phyloP scores from a whole-genome alignment of 371 early-diverging fungal genomes.

The Actinomortierella ambigua region DNA sequence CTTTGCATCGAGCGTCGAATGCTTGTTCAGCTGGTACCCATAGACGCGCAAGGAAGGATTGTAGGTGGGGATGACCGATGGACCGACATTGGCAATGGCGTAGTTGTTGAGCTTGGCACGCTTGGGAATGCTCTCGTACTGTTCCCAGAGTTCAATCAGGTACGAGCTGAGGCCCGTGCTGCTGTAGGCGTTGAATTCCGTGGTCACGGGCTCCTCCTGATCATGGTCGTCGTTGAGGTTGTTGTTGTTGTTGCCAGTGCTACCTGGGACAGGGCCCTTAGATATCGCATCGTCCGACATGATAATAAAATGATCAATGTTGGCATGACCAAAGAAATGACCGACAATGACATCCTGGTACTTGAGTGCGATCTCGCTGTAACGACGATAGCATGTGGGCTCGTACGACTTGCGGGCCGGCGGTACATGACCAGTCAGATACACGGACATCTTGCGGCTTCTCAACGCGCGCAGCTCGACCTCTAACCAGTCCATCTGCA shows the following conservation, averaged over 20 bases:
- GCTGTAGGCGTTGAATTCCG: constrained; percentile 18
- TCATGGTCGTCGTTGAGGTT: constrained; percentile 5
- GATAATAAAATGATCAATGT: constrained; percentile 74
- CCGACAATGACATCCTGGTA: constrained; percentile 70
- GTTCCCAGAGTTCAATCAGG: constrained; percentile 41
- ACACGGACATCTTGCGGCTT: constrained; percentile 48
- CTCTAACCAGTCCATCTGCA: constrained; percentile 74
- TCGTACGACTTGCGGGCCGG: constrained; percentile 73
- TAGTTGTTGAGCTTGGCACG: constrained; percentile 34
- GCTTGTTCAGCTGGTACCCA: constrained; percentile 15
- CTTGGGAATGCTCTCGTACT: constrained; percentile 40
- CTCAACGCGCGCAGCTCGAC: constrained; percentile 52
- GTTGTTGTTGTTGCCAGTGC: background rate
- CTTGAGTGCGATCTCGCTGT: constrained; percentile 59
- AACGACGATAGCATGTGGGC: constrained; percentile 62
- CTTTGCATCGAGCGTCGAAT: constrained; percentile 11
- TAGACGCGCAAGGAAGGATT: constrained; percentile 72
- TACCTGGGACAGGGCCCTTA: background rate
- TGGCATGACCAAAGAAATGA: constrained; percentile 83
- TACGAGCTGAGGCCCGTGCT: constrained; percentile 28
- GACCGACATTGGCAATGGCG: constrained; percentile 66
- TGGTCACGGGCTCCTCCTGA: constrained; percentile 10
- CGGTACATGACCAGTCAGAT: constrained; percentile 80
- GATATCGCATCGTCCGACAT: constrained; percentile 26
- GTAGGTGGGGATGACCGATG: constrained; percentile 78